Conservation (phyloP, 352 stramenopile genomes). For the Phytophthora quininea region DNA sequence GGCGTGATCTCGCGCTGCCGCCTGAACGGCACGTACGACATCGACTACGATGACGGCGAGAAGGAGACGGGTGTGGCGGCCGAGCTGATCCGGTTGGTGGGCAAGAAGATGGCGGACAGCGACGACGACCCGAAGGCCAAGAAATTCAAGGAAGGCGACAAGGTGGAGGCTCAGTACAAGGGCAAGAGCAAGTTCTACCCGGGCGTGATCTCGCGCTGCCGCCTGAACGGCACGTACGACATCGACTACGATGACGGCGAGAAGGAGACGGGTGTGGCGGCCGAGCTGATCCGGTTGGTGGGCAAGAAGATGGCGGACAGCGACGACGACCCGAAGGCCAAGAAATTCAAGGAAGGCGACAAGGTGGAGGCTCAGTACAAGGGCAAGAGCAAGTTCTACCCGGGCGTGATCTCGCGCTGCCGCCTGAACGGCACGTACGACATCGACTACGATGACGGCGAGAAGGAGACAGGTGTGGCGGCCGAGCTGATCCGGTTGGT, state of each 20-base stretch:
- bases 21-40: slow-evolving; percentile 23
- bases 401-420: slow-evolving; percentile 18
- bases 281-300: slow-evolving; percentile 14
- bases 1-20: slow-evolving; percentile 20
- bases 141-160: slow-evolving; percentile 23
- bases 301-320: slow-evolving; percentile 18
- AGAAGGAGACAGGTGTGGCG: slow-evolving; percentile 23
- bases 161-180: slow-evolving; percentile 25
- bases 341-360: slow-evolving; percentile 23
- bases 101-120: slow-evolving; percentile 18
- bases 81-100: slow-evolving; percentile 15
- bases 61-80: slow-evolving; percentile 23
- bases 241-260: slow-evolving; percentile 23
- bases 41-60: slow-evolving; percentile 22
- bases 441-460: slow-evolving; percentile 22
- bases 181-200: slow-evolving; percentile 24
- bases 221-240: slow-evolving; percentile 22
- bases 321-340: slow-evolving; percentile 19
- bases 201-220: slow-evolving; percentile 19
- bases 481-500: slow-evolving; percentile 16
- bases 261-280: slow-evolving; percentile 23
- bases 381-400: slow-evolving; percentile 24
- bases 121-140: slow-evolving; percentile 19
- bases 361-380: slow-evolving; percentile 26
- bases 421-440: slow-evolving; percentile 21